Base-by-base conservation (phyloP, 805 yeast species). In the Schwanniomyces polymorphus region DNA sequence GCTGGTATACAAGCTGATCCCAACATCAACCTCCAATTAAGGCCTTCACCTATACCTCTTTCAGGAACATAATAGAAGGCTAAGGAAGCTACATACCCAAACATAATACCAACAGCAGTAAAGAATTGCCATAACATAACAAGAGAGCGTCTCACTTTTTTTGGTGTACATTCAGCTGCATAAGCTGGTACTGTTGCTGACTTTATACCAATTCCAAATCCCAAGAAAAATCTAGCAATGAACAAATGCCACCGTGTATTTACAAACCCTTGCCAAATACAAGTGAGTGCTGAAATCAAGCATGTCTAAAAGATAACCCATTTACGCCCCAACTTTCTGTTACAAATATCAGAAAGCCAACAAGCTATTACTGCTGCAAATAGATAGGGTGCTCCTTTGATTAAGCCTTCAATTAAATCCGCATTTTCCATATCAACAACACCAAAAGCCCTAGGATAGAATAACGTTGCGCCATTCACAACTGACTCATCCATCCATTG, bases 401-500 rank as follows among this genome's bases (percentile, higher is more conserved):
- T 37, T 3, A 45, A 23, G 3, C 58, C 58, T 33, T 46, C 48
- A n/a, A 54, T 38, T 4, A 55, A 49, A 38, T 44, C 33, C 14
- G 17, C 17, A 35, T 44, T 42, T 21, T 40, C 26, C n/a, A 17
- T 18, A 26, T 23, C 29, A 28, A 16, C 21, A 34, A 43, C 35
- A 18, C 39, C 37, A 41, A 42, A 33, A 21, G 41, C 27, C 23
- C 41, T 23, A 10, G 42, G 38, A 43, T 42, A 55, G 35, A 39
- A 43, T 23, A 55, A 38, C 25, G 47, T 51, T 2, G 58, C 58
- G 10, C 58, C 58, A 14, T 54, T 52, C 4, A 55, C 50, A 9
- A 50, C 52, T n/a, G 58, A 55, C 43, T 55, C 57, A 31, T 55
- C 58, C 48, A 45, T 49, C 2, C 58, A 57, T 21, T 31, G 41